Conservation (phyloP, 495 filamentous ascomycete genomes). For the Trichoderma virens region DNA sequence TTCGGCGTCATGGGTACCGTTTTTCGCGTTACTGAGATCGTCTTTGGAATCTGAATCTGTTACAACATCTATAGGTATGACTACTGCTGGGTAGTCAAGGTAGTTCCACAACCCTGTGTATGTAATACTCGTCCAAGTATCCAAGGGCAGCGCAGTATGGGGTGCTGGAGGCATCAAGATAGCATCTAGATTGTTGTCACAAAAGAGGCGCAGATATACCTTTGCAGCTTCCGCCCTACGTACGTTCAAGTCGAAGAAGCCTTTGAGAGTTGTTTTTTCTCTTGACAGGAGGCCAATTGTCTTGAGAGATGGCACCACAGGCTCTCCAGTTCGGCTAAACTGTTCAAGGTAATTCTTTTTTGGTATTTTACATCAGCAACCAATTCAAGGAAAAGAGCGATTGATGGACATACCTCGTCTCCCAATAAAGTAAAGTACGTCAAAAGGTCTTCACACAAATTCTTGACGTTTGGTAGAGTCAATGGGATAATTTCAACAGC, state of each 20-base stretch:
- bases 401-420: too few relatives aligned
- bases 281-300: not conserved
- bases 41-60: too few relatives aligned
- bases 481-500: not conserved
- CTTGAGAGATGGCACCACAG: not conserved
- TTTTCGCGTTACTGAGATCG: too few relatives aligned
- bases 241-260: not conserved
- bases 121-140: conserved; percentile 21
- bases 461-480: not conserved
- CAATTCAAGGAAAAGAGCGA: too few relatives aligned
- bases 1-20: too few relatives aligned
- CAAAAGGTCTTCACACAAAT: too few relatives aligned
- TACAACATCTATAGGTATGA: conserved; percentile 45
- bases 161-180: conserved; percentile 27
- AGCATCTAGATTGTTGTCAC: conserved; percentile 16
- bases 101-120: conserved; percentile 36
- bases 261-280: not conserved
- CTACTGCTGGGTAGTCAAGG: conserved; percentile 67
- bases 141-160: conserved; percentile 25
- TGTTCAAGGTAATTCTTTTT: not conserved
- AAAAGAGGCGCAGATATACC: not conserved
- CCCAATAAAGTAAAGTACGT: too few relatives aligned
- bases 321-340: not conserved
- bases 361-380: too few relatives aligned
- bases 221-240: not conserved